Percentiles rank a stretch among this genome's conserved stretches.
phyloP scores from a whole-genome alignment of 768 basidiomycete species.

The Boletus subparvulus region DNA sequence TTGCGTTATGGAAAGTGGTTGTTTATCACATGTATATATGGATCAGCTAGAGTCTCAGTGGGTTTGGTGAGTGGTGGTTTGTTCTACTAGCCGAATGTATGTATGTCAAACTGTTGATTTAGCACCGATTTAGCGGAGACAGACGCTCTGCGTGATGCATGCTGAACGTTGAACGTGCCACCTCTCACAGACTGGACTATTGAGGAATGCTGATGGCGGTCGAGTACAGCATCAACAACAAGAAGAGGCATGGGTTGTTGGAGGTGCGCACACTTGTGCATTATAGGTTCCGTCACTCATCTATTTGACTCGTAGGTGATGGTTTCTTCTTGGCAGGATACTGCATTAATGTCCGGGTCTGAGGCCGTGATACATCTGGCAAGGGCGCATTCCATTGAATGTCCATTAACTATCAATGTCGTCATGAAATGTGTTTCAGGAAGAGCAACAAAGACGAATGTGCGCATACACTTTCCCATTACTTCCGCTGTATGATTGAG shows the following conservation, averaged over 20 bases:
- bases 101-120: neutral
- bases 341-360: constrained; percentile 33
- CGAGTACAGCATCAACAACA: constrained; percentile 79
- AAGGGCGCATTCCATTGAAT: constrained; percentile 48
- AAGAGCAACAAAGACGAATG: constrained; percentile 71
- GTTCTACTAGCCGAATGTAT: neutral
- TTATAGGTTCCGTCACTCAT: constrained; percentile 68
- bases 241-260: constrained; percentile 83
- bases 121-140: constrained; percentile 87
- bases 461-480: constrained; percentile 30
- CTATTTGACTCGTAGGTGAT: constrained; percentile 69
- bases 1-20: constrained; percentile 11
- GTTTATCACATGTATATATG: constrained; percentile 45
- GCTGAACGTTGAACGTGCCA: constrained; percentile 39
- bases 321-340: constrained; percentile 8
- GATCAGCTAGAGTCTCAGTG: constrained; percentile 68
- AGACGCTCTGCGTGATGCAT: constrained; percentile 68
- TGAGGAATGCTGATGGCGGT: constrained; percentile 76
- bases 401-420: constrained; percentile 7
- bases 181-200: constrained; percentile 79
- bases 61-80: constrained; percentile 29
- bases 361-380: constrained; percentile 52
- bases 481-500: constrained; percentile 6
- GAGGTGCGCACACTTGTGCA: constrained; percentile 45
- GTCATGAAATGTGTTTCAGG: constrained; percentile 39